Evolutionary conservation across 306 rosid species (phyloP).

Genomic region (Sophora flavescens): DNA sequence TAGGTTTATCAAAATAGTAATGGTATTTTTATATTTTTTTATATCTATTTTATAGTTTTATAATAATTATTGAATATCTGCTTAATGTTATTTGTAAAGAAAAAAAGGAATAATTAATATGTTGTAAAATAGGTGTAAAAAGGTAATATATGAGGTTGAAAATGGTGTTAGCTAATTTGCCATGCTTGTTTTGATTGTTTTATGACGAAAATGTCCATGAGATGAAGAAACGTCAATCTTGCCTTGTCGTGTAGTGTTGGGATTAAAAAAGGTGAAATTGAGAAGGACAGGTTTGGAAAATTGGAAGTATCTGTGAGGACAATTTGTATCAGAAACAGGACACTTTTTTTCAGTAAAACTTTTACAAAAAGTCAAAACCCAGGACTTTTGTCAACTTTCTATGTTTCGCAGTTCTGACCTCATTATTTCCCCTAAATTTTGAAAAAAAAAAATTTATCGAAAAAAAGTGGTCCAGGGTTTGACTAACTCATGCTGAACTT

Average conservation of each 20-base stretch:
- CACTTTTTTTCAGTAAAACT: constrained; percentile 56
- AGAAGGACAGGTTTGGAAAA: constrained; percentile 56
- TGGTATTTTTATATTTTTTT: too few species aligned
- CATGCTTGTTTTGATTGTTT: constrained; percentile 6
- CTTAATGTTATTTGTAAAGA: too few species aligned
- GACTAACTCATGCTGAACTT: constrained; percentile 39
- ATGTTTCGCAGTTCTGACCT: constrained; percentile 45
- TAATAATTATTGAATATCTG: too few species aligned
- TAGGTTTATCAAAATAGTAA: too few species aligned
- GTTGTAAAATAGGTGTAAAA: too few species aligned
- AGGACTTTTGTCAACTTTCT: constrained; percentile 64
- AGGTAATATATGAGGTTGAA: neutral
- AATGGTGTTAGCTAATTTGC: neutral
- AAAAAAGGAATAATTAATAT: too few species aligned
- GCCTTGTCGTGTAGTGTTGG: constrained; percentile 32
- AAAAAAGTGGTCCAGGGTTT: constrained; percentile 46
- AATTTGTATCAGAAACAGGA: constrained; percentile 43
- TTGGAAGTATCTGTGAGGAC: constrained; percentile 73
- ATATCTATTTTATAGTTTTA: too few species aligned
- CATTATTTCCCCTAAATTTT: neutral
- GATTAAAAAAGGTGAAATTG: constrained; percentile 41
- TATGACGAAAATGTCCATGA: constrained; percentile 49
- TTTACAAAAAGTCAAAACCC: constrained; percentile 68
- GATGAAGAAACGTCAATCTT: constrained; percentile 33
- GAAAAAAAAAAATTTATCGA: neutral